Evolutionary conservation across 345 rosid species (phyloP).

Genomic region (Boechera stricta): DNA sequence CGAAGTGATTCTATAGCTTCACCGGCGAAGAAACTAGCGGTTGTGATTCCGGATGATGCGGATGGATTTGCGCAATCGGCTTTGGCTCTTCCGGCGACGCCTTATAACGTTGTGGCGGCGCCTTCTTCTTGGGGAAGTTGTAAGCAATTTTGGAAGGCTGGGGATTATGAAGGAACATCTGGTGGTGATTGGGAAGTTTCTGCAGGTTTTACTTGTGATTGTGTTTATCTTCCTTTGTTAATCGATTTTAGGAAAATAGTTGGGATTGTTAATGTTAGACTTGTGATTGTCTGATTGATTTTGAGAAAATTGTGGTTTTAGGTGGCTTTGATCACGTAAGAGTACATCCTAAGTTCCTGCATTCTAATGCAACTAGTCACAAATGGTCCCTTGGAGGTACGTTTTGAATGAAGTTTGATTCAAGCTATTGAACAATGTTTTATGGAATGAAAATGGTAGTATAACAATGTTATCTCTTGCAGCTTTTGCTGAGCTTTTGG

Average conservation of each 20-base stretch:
- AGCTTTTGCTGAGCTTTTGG: slow-evolving; percentile 95
- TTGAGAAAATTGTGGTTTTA: slow-evolving; percentile 32
- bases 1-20: slow-evolving; percentile 26
- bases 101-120: slow-evolving; percentile 12
- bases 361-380: slow-evolving; percentile 97
- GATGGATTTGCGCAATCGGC: slow-evolving; percentile 49
- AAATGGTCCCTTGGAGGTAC: slow-evolving; percentile 99
- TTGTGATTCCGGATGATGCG: slow-evolving; percentile 46
- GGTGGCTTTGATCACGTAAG: slow-evolving; percentile 91
- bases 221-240: background rate
- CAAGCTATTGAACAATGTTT: background rate
- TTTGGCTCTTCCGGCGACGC: slow-evolving; percentile 8
- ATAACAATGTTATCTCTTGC: slow-evolving; percentile 31
- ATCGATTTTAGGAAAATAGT: too few relatives aligned
- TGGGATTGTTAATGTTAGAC: background rate
- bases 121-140: slow-evolving; percentile 29
- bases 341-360: slow-evolving; percentile 94
- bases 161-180: slow-evolving; percentile 70
- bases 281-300: background rate
- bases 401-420: background rate
- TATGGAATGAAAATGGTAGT: background rate
- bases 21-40: slow-evolving; percentile 42
- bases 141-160: slow-evolving; percentile 97
- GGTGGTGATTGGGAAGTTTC: slow-evolving; percentile 58
- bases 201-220: slow-evolving; percentile 50